Evolutionary conservation across 2,329 filamentous ascomycete species (phyloP).

Genomic region (Ophiostoma sp.): DNA sequence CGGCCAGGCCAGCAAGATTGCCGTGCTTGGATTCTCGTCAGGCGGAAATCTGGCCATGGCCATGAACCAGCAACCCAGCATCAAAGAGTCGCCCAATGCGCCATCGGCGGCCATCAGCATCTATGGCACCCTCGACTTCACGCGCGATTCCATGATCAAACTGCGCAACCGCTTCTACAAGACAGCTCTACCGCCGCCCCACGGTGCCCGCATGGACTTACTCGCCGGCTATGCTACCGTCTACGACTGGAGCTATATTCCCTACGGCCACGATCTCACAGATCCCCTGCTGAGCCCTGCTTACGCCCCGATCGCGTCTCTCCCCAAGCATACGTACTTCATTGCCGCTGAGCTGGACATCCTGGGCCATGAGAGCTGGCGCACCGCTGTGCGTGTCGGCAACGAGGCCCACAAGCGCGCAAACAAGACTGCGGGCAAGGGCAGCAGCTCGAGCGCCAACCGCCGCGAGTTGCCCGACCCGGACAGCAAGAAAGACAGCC

Average conservation of each 20-base stretch:
- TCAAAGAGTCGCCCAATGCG: neutral
- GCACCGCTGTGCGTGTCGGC: conserved; percentile 36
- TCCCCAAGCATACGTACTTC: conserved; percentile 42
- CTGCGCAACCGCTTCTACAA: neutral
- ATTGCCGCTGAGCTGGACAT: conserved; percentile 44
- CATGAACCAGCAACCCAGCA: neutral
- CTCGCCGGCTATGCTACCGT: conserved; percentile 31
- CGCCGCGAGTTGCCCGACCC: conserved; percentile 24
- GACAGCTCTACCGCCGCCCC: conserved; percentile 30
- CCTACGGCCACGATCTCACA: conserved; percentile 34
- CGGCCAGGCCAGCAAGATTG: neutral
- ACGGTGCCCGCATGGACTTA: conserved; percentile 30
- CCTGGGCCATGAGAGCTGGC: conserved; percentile 40
- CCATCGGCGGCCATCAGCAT: neutral
- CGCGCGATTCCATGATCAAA: neutral
- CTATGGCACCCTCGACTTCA: neutral
- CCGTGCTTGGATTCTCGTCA: neutral
- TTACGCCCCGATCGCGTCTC: conserved; percentile 32
- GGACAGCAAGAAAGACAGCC: conserved; percentile 23
- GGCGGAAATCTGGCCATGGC: neutral
- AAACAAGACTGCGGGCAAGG: conserved; percentile 24
- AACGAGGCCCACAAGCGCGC: conserved; percentile 29
- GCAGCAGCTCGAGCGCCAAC: neutral
- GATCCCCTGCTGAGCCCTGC: conserved; percentile 41
- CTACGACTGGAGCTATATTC: conserved; percentile 42